Conservation (phyloP, 23 red algal species). For the Gracilaria caudata region DNA sequence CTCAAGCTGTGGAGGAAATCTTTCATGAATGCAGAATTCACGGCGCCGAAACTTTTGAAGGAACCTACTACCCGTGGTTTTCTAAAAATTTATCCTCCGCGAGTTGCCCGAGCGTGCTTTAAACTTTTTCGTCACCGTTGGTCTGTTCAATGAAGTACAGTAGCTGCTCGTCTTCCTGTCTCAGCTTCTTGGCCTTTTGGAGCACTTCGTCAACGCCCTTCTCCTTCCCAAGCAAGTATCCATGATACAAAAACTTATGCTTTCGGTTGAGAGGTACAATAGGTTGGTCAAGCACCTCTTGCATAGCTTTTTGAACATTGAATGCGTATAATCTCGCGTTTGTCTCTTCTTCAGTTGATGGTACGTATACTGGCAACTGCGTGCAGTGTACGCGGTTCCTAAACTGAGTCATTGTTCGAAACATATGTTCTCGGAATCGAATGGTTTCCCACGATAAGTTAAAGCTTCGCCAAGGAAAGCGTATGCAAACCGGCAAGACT, state of each 20-base stretch:
- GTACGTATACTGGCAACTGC: constrained; percentile 67
- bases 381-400: constrained; percentile 62
- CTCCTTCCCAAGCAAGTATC: constrained; percentile 64
- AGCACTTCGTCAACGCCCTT: constrained; percentile 30
- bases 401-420: constrained; percentile 89
- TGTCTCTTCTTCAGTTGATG: constrained; percentile 59
- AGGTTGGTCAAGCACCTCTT: constrained; percentile 51
- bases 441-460: constrained; percentile 90
- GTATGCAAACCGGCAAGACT: constrained; percentile 77
- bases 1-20: constrained; percentile 89
- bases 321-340: constrained; percentile 71
- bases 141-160: constrained; percentile 31
- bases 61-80: not conserved
- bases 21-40: constrained; percentile 10
- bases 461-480: constrained; percentile 75
- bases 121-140: constrained; percentile 23
- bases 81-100: too few species aligned
- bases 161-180: constrained; percentile 43
- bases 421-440: constrained; percentile 79
- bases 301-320: constrained; percentile 73
- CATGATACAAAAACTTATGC: constrained; percentile 83
- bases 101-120: not conserved
- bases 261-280: constrained; percentile 67
- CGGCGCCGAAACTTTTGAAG: not conserved
- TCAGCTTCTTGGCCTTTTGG: constrained; percentile 44